phyloP scores from a whole-genome alignment of 345 rosid genomes.

The Arabidopsis suecica region DNA sequence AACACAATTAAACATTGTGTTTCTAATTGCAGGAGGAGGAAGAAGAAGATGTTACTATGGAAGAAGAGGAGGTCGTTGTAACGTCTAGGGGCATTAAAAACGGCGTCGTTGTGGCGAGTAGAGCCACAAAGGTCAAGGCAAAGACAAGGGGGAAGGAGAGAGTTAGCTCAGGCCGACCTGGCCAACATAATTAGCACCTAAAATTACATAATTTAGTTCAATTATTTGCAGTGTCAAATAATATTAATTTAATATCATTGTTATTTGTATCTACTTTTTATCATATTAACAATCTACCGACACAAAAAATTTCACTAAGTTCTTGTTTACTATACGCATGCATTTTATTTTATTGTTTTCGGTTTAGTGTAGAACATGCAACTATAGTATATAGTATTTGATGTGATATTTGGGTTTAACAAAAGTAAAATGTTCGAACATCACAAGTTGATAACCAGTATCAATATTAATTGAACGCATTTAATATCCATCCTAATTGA shows the following conservation, averaged over 20 bases:
- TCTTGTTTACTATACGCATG: no score
- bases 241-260: background rate
- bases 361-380: no score
- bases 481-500: background rate
- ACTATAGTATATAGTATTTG: background rate
- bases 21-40: conserved; percentile 28
- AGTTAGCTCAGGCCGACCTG: conserved; percentile 7
- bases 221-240: conserved; percentile 1
- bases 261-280: background rate
- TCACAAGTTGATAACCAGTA: background rate
- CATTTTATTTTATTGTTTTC: no score
- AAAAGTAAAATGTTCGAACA: no score
- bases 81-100: background rate
- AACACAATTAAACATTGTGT: background rate
- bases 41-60: background rate
- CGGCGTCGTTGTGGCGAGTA: conserved; percentile 7
- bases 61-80: conserved; percentile 7
- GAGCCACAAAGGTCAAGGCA: background rate
- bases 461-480: conserved; percentile 3
- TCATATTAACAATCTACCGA: background rate
- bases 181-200: conserved; percentile 19
- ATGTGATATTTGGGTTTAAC: background rate
- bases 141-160: background rate
- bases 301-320: background rate
- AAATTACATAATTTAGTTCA: background rate